Conservation (phyloP, 805 yeast genomes). For the Vanderwaltozyma verrucispora region DNA sequence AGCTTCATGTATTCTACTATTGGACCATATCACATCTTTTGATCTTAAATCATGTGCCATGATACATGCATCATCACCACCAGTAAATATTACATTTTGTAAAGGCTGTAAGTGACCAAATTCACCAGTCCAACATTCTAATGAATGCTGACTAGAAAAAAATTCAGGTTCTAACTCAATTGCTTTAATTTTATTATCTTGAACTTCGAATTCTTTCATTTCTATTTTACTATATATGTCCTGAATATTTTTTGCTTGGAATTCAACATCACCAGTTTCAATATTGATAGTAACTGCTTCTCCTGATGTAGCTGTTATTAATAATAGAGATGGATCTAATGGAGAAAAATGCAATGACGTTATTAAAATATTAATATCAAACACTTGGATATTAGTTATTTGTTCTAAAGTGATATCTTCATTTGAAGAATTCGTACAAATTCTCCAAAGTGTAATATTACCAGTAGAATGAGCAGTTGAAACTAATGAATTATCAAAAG, state of each 20-base stretch:
- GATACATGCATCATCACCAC: constrained; percentile 80
- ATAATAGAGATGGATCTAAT: constrained; percentile 26
- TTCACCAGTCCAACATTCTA: constrained; percentile 86
- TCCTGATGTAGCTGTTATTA: constrained; percentile 64
- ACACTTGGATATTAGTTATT: constrained; percentile 33
- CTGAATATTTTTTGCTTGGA: constrained; percentile 1
- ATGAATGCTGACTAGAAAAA: constrained; percentile 40
- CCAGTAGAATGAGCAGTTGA: constrained; percentile 79
- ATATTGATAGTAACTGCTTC: constrained; percentile 31
- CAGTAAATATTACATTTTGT: constrained; percentile 56
- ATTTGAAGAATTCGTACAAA: constrained; percentile 7
- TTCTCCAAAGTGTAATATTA: constrained; percentile 52
- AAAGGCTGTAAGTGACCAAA: constrained; percentile 50
- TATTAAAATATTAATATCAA: constrained; percentile 41
- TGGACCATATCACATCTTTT: constrained; percentile 24
- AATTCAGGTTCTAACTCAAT: constrained; percentile 2
- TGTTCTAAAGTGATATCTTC: constrained; percentile 13
- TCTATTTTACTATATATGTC: constrained; percentile 7
- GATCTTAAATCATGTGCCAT: constrained; percentile 61
- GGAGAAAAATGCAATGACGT: constrained; percentile 59
- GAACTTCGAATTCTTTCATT: constrained; percentile 6
- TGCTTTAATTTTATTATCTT: constrained; percentile 6
- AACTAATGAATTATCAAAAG: constrained; percentile 39
- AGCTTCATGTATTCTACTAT: constrained; percentile 65
- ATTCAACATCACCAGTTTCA: constrained; percentile 3